Base-by-base conservation (phyloP, 768 basidiomycete species). In the Boletus edulis region DNA sequence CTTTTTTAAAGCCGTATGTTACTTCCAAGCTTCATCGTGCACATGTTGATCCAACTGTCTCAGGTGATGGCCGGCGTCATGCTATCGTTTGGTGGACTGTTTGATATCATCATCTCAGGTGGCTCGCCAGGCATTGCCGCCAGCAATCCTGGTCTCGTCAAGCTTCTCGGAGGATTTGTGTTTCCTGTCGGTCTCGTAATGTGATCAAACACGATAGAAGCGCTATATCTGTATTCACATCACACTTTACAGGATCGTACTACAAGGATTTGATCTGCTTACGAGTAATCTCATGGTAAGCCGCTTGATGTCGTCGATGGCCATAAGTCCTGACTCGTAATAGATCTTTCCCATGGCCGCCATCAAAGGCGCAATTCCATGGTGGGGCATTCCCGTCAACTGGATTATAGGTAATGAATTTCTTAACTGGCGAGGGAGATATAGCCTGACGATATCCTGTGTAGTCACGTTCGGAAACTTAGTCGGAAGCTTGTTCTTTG, bases 111-210 rank as follows among this genome's bases (percentile, higher is more conserved):
- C 53, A 64, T 87, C 15, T 71, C 77, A 43, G 87, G 84, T 35
- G 87, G 87, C 7, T 78, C 87, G 0, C 65, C 73, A 0, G 77
- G 73, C 1, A 62, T 89, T 29, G 78, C 69, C 20, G 46, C 69
- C 34, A 73, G 71, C 53, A 85, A 87, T 55, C 87, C 87, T 2
- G 87, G 87, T 18, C 70, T 89, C 11, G 82, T 86, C 43, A 88
- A 85, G 64, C 58, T 87, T 31, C 68, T 89, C 3, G 78, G 78
- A 17, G 87, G 84, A 15, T 80, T 87, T 45, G 83, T 89, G 24
- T 89, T 89, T 67, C 87, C 87, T 10, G 84, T 86, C 3, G 87
- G 87, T 64, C 81, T 89, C 74, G 83, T 86, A 51, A 89, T 89
- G 87, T 89, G 61, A 56, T 76, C 56, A 13, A n/a, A 13, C 7